A percentile compares a stretch with the other conserved stretches of the same genome.
Conservation (phyloP, 2,329 filamentous ascomycete species). For the Ceratocystis diversiconidia region DNA sequence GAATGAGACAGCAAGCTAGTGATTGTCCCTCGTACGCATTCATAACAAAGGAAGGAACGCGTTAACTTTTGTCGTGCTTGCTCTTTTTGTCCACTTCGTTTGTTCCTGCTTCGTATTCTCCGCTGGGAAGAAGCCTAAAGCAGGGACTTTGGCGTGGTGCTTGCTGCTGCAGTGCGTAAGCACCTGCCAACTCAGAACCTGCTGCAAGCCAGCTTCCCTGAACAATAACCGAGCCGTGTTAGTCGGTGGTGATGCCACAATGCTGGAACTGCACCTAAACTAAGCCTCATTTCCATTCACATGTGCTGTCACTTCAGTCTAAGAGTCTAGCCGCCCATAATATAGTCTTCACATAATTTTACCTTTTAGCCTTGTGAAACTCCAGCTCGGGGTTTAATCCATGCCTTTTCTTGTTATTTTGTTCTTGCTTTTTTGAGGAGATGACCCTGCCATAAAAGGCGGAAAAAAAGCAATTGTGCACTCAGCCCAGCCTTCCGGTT, state of each 20-base stretch:
- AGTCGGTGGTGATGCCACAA: not conserved
- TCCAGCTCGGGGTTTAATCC: not conserved
- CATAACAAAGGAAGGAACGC: too few species aligned
- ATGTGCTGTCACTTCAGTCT: not conserved
- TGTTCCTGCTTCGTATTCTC: not conserved
- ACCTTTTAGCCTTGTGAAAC: not conserved
- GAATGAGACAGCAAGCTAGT: too few species aligned
- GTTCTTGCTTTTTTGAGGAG: not conserved
- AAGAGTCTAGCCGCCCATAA: not conserved
- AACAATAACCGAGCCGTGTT: not conserved
- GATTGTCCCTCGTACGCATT: too few species aligned
- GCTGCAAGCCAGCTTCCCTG: not conserved
- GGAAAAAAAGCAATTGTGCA: not conserved
- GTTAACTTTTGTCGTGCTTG: too few species aligned
- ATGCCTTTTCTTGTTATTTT: not conserved
- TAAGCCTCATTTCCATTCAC: not conserved
- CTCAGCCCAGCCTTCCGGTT: not conserved
- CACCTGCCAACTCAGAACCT: not conserved
- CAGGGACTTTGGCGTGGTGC: not conserved
- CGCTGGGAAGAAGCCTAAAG: too few species aligned
- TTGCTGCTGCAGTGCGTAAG: not conserved
- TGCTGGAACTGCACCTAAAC: not conserved
- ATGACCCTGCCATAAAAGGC: not conserved
- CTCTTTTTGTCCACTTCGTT: too few species aligned
- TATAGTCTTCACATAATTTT: too few species aligned